Evolutionary conservation across 306 rosid genomes (phyloP), one percentile per base, ranked within the genome.

Genomic region (Sechiopsis laciniata): DNA sequence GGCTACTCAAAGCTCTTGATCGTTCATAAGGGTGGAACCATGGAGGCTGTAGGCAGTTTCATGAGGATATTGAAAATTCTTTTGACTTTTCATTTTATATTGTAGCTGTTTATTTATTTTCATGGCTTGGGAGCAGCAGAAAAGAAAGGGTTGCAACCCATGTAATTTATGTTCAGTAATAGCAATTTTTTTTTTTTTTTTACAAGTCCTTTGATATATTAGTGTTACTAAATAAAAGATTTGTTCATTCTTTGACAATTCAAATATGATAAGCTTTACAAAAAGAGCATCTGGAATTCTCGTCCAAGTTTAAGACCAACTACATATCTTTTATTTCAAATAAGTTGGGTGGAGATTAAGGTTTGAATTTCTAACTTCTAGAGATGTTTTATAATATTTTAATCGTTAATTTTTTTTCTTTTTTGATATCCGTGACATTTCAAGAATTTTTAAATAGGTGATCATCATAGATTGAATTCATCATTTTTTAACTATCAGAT

Each of bases 61-160:
- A 22, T 24, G 40, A 59, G 13, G 13, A 58, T 0, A 32, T 21
- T 32, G 12, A 62, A 29, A 32, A 62, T 14, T 59, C 40, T 14
- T 7, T 32, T 62, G 9, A 57, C 15, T 10, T 57, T 21, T 21
- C 22, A 22, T 10, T 60, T 60, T 6, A 51, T 3, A 51, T 3
- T 51, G n/a, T 3, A 13, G 0, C 20, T 55, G 7, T 55, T 37
- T 37, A 7, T 7, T 7, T 6, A 0, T 0, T 16, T 37, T 37
- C 16, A n/a, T 64, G 19, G 51, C 14, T 64, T 64, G 71, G 71
- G 71, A 19, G 71, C 52, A 64, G 17, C 65, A 24, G 17, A 59
- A 24, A 59, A 26, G 0, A 59, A 56, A 2, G 5, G 17, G 65
- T 59, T 59, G 65, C 65, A 59, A 59, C 65, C 65, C 42, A 22